phyloP scores from a whole-genome alignment of 192 early-diverging fungal genomes.

The Podila minutissima region DNA sequence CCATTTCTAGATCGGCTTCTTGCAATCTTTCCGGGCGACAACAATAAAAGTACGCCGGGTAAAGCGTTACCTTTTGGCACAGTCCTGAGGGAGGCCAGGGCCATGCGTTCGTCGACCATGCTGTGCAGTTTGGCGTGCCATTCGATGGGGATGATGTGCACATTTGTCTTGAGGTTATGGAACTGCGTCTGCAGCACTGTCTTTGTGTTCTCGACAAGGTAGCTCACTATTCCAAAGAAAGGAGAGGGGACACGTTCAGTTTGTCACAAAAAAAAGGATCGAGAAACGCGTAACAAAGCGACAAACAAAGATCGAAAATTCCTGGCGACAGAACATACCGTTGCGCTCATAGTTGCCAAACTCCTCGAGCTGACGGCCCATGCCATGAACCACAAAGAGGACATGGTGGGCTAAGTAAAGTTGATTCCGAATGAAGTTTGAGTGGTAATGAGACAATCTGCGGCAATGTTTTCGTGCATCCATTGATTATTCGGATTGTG shows the following conservation, averaged over 20 bases:
- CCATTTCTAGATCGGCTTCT: not conserved
- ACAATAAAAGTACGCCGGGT: not conserved
- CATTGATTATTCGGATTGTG: no score
- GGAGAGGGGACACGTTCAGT: not conserved
- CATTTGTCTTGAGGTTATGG: constrained; percentile 37
- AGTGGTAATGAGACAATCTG: no score
- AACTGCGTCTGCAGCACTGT: constrained; percentile 38
- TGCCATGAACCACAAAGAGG: constrained; percentile 63
- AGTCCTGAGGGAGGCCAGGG: constrained; percentile 48
- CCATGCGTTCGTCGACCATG: constrained; percentile 55
- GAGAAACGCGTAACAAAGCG: not conserved
- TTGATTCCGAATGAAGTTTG: no score
- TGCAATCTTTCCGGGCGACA: no score
- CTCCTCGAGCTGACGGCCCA: constrained; percentile 61
- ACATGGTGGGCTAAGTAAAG: constrained; percentile 47
- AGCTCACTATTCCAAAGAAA: constrained; percentile 6
- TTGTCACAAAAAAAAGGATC: not conserved
- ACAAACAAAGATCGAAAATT: not conserved
- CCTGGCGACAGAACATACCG: constrained; percentile 24
- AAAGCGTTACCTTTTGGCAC: constrained; percentile 53
- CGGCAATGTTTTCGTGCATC: not conserved
- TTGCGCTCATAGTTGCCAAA: constrained; percentile 56
- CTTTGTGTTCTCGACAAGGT: constrained; percentile 43
- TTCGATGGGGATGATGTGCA: constrained; percentile 51
- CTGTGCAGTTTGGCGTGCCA: constrained; percentile 56